These are phyloP conservation scores for Neodidymelliopsis sp. DNA, from an alignment of 2,329 filamentous ascomycete species.

Conservation along the genomic window DNA sequence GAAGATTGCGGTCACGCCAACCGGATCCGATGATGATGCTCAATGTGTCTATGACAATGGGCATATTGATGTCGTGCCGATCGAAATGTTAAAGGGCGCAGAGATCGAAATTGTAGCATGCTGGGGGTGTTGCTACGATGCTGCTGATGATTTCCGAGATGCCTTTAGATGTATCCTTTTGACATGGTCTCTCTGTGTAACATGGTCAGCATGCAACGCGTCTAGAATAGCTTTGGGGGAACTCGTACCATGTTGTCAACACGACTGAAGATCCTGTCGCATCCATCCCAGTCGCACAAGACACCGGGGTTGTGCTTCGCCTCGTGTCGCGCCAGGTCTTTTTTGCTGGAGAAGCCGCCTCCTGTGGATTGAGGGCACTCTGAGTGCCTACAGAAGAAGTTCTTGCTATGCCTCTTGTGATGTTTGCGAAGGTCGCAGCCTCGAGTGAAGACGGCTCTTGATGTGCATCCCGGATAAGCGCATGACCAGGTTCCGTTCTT, in stretches of 20 bases:
- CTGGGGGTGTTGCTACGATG: constrained; percentile 14
- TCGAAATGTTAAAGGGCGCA: neutral
- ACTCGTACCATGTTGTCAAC: constrained; percentile 67
- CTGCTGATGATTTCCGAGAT: constrained; percentile 35
- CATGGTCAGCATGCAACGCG: constrained; percentile 24
- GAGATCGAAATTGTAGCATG: neutral
- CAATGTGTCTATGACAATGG: neutral
- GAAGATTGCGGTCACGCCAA: neutral
- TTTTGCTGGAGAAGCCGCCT: constrained; percentile 69
- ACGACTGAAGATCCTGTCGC: constrained; percentile 65
- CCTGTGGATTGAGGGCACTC: constrained; percentile 64
- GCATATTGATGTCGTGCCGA: neutral
- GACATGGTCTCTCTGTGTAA: constrained; percentile 48
- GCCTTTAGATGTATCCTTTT: constrained; percentile 52
- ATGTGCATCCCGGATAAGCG: constrained; percentile 66
- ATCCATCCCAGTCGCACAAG: constrained; percentile 65
- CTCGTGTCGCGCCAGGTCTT: constrained; percentile 67
- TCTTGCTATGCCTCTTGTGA: constrained; percentile 68
- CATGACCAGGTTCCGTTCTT: constrained; percentile 64
- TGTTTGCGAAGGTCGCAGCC: constrained; percentile 70
- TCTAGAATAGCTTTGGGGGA: neutral
- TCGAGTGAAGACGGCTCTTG: constrained; percentile 63
- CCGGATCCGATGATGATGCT: neutral
- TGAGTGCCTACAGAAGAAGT: constrained; percentile 66
- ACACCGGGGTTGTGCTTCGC: constrained; percentile 70